A percentile compares a stretch with the other conserved stretches of the same genome.
These are phyloP conservation scores for Ganoderma sp. DNA, from an alignment of 1,284 basidiomycete species.

Conservation along the genomic window DNA sequence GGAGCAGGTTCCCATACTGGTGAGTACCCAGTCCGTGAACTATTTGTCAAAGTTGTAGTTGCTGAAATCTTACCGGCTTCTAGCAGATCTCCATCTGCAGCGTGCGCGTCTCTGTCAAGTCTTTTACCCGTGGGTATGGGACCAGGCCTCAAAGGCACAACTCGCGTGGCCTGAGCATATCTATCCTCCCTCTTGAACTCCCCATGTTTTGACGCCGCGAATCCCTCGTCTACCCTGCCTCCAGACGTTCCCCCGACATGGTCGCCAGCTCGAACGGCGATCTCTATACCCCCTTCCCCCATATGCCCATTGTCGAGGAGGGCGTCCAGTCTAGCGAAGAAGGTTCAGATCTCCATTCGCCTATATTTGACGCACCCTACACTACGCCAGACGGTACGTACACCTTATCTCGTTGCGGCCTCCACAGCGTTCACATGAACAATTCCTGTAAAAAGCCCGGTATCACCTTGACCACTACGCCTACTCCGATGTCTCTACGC, in stretches of 20 bases:
- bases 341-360: constrained; percentile 72
- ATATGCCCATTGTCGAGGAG: constrained; percentile 59
- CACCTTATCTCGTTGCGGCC: constrained; percentile 33
- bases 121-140: constrained; percentile 41
- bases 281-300: constrained; percentile 61
- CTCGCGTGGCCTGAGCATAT: constrained; percentile 44
- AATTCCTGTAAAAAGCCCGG: constrained; percentile 64
- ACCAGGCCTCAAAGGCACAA: constrained; percentile 39
- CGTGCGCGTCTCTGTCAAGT: constrained; percentile 34
- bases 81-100: constrained; percentile 42
- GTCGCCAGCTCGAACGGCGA: constrained; percentile 58
- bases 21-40: constrained; percentile 29
- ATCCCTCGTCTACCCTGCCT: constrained; percentile 36
- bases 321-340: constrained; percentile 73
- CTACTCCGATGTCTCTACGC: constrained; percentile 32
- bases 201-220: constrained; percentile 42
- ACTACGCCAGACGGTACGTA: constrained; percentile 46
- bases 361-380: constrained; percentile 60
- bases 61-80: constrained; percentile 37
- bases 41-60: constrained; percentile 39
- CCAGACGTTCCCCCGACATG: constrained; percentile 47
- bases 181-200: constrained; percentile 42
- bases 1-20: constrained; percentile 30
- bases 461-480: constrained; percentile 52
- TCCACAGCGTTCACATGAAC: constrained; percentile 43